Base-by-base conservation (phyloP, 2,329 filamentous ascomycete genomes). In the Blumeriella jaapii region DNA sequence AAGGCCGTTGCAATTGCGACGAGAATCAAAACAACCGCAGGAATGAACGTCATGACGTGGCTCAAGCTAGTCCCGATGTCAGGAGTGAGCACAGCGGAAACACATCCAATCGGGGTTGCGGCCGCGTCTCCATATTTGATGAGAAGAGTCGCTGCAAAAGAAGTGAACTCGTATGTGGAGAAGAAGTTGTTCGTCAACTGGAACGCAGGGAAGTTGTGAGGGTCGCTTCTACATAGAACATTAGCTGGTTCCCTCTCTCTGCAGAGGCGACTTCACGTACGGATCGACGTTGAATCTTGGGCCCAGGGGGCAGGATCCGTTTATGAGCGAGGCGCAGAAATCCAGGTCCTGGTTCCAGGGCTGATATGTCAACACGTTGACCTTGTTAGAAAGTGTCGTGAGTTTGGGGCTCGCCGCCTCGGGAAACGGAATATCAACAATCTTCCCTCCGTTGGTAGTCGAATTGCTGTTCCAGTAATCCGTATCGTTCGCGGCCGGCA, bases 111-210 rank as follows among this genome's bases (percentile, higher is more conserved):
- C 34, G 71, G 62, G 10, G 74, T 75, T 11, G 64, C 69, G 2
- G 56, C 61, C 0, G 54, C 41, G 55, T 93, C 79, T 44, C 86
- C 87, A 35, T 86, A 82, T 40, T 81, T 72, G 38, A 96, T 69
- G 37, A 73, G 61, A 31, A 95, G 67, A 0, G 74, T 84, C 6
- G 82, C 68, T 5, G 76, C 69, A 45, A 96, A 76, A 1, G 87
- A 89, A 2, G 83, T 70, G 55, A 98, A 94, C 4, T 83, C 72
- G 57, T 94, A 98, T 0, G 75, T 74, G n/a, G 84, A 84, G 45
- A 68, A 65, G 57, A 96, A 80, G 42, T 84, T 68, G 57, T 86
- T 75, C 18, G 69, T 67, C 19, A 94, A 61, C 35, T 73, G 77
- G 54, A 95, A 78, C 1, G 81, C 78, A 3, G 81, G 83, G 24